These are phyloP conservation scores for Phyllachora maydis DNA, from an alignment of 2,329 filamentous ascomycete genomes.

Conservation along the genomic window DNA sequence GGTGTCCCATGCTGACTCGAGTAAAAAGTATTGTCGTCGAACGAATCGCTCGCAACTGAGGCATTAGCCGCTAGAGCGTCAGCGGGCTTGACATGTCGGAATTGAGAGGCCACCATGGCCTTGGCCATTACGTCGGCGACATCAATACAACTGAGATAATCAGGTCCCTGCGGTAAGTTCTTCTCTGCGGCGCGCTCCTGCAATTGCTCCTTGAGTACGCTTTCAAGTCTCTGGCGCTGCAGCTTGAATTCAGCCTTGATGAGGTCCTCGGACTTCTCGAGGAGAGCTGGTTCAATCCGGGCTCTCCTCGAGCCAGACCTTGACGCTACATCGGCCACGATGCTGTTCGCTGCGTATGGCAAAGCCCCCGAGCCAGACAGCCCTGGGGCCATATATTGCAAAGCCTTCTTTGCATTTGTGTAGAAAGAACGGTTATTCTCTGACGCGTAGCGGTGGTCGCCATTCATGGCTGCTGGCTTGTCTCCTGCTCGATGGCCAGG, in stretches of 20 bases:
- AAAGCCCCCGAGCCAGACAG: no score
- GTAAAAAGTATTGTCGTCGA: constrained; percentile 90
- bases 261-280: constrained; percentile 71
- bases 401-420: background rate
- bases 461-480: constrained; percentile 1
- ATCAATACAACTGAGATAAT: constrained; percentile 43
- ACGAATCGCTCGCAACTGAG: constrained; percentile 53
- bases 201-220: constrained; percentile 53
- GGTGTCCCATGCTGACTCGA: constrained; percentile 80
- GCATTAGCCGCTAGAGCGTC: constrained; percentile 35
- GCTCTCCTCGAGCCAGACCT: constrained; percentile 35
- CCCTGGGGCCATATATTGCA: no score
- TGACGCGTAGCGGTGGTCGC: constrained; percentile 1
- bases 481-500: constrained; percentile 1
- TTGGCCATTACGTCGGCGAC: constrained; percentile 52
- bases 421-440: background rate
- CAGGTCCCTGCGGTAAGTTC: constrained; percentile 18
- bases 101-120: constrained; percentile 50
- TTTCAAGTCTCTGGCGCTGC: constrained; percentile 66
- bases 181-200: constrained; percentile 27
- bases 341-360: no score
- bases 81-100: constrained; percentile 36
- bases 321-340: no score
- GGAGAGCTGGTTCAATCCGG: constrained; percentile 62
- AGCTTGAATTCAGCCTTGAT: constrained; percentile 64